These are phyloP conservation scores for Trichosporon faecale DNA, from an alignment of 1,284 basidiomycete species.

Conservation along the genomic window DNA sequence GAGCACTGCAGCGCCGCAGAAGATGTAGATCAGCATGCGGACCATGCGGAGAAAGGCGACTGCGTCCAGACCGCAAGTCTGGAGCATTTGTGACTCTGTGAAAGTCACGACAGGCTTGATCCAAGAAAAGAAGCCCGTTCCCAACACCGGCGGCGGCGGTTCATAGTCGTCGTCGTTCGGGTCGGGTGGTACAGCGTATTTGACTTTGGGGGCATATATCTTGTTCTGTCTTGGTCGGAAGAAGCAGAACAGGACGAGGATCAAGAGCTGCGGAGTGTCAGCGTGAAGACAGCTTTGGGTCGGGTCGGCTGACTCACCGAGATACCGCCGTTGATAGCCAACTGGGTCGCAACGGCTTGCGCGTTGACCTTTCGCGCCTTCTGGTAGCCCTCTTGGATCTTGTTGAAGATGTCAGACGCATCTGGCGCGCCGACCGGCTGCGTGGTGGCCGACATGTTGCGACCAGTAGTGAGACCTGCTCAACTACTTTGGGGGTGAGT, in stretches of 20 bases:
- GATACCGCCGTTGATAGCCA: neutral
- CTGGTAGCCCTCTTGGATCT: neutral
- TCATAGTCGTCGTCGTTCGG: slow-evolving; percentile 46
- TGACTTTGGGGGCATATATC: slow-evolving; percentile 56
- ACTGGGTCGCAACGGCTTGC: neutral
- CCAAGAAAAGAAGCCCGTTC: slow-evolving; percentile 81
- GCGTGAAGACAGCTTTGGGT: neutral
- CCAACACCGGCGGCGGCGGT: slow-evolving; percentile 59
- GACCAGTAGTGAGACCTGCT: slow-evolving; percentile 5
- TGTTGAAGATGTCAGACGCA: neutral
- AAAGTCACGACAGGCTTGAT: slow-evolving; percentile 68
- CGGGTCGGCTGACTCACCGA: neutral
- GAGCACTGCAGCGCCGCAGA: slow-evolving; percentile 64
- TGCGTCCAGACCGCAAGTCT: slow-evolving; percentile 67
- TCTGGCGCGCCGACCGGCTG: neutral
- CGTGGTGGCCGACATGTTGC: neutral
- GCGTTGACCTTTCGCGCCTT: neutral
- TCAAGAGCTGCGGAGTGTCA: slow-evolving; percentile 54
- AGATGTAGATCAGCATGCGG: slow-evolving; percentile 69
- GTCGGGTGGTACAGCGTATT: slow-evolving; percentile 59
- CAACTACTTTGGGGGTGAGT: neutral
- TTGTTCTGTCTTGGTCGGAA: slow-evolving; percentile 72
- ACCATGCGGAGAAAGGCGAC: slow-evolving; percentile 88
- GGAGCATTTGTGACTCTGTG: neutral
- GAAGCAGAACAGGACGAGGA: slow-evolving; percentile 68